Evolutionary conservation across 2,329 filamentous ascomycete species (phyloP), one percentile per base, ranked within the genome.

Genomic region (Hymenoscyphus scutula): DNA sequence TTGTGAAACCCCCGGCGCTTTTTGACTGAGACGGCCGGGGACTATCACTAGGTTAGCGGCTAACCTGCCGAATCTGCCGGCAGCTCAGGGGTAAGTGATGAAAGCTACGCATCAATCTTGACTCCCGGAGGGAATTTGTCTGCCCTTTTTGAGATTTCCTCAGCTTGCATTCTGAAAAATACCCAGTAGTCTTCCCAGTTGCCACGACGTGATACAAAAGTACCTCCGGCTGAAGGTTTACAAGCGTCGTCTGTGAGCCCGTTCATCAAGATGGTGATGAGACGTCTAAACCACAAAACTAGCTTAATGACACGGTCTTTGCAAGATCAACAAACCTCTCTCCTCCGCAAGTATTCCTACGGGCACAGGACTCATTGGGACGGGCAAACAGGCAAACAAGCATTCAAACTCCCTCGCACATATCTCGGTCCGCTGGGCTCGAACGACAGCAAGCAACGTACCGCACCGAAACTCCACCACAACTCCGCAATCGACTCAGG

Each of bases 391-490:
- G n/a, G 45, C 45, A 51, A 25, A 25, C 45, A 51, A 25, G 23
- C 23, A 23, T 37, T 51, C 45, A 51, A 23, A 51, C 19, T 51
- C 45, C 13, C 13, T 23, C 23, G 45, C 45, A 51, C 13, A 51
- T 51, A 19, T 51, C 45, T 51, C 19, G 45, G 45, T 25, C 45
- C 19, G 45, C 45, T 19, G 45, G 13, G 45, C 45, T 11, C 25
- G 10, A 25, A 13, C 8, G 11, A 23, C 45, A 25, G 45, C 27
- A n/a, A n/a, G n/a, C n/a, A n/a, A n/a, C 41, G 5, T 48, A 19
- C n/a, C n/a, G 41, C 41, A 48, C 41, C 38, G n/a, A 41, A 48
- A 48, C 41, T 11, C n/a, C 38, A 45, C 38, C n/a, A n/a, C n/a
- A n/a, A n/a, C 32, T 34, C 10, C 32, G 11, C 15, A 2, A 34